phyloP scores from a whole-genome alignment of 1,284 basidiomycete genomes.

The Hortiboletus rubellus region DNA sequence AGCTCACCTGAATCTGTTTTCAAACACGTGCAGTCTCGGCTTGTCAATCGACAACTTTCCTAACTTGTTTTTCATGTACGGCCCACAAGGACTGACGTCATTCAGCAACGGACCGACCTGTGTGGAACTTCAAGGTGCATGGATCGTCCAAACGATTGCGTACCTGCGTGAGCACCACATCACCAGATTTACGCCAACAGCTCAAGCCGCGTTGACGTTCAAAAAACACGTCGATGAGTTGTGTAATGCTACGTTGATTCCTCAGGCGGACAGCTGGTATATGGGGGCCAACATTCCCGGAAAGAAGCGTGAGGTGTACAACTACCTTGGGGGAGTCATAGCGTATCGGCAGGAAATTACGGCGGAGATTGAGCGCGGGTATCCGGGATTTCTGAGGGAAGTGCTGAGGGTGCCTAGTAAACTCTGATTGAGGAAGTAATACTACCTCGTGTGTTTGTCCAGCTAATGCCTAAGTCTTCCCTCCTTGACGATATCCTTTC shows the following conservation, averaged over 20 bases:
- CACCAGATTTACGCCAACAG: slow-evolving; percentile 19
- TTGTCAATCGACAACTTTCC: slow-evolving; percentile 18
- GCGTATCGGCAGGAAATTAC: slow-evolving; percentile 4
- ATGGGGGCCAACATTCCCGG: slow-evolving; percentile 16
- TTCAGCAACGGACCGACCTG: slow-evolving; percentile 14
- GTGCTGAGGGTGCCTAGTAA: too few species aligned
- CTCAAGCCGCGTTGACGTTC: slow-evolving; percentile 5
- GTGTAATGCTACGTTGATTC: not conserved
- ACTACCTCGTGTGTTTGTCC: too few species aligned
- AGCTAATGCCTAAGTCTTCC: too few species aligned
- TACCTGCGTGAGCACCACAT: slow-evolving; percentile 10
- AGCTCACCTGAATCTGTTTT: not conserved
- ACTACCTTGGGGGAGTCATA: slow-evolving; percentile 5
- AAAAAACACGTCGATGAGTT: slow-evolving; percentile 14
- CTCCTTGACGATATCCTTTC: too few species aligned
- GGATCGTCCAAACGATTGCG: slow-evolving; percentile 11
- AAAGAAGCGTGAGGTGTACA: slow-evolving; percentile 14
- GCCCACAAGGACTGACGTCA: slow-evolving; percentile 16
- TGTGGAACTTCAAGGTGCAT: slow-evolving; percentile 8
- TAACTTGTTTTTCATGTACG: slow-evolving; percentile 14
- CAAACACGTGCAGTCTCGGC: slow-evolving; percentile 8
- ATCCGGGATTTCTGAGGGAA: slow-evolving; percentile 14
- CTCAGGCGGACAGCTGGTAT: slow-evolving; percentile 8
- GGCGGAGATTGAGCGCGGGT: slow-evolving; percentile 12
- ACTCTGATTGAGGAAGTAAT: too few species aligned